phyloP scores from a whole-genome alignment of 2,329 filamentous ascomycete species.

The Dothistroma septosporum region DNA sequence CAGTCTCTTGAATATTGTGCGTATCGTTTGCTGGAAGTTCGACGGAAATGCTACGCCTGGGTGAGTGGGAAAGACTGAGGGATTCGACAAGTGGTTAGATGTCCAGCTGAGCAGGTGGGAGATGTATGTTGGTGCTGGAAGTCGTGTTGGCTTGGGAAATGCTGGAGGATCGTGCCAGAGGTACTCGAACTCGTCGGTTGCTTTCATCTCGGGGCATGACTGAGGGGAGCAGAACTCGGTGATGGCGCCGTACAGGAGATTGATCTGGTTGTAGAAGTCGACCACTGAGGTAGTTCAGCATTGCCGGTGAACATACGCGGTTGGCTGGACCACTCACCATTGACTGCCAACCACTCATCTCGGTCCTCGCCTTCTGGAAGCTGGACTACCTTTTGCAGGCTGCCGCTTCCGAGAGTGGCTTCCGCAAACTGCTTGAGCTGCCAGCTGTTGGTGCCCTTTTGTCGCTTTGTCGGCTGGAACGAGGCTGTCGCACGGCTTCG shows the following conservation, averaged over 20 bases:
- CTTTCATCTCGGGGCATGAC: slow-evolving; percentile 98
- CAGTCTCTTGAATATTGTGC: slow-evolving; percentile 99
- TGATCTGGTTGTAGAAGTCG: slow-evolving; percentile 99
- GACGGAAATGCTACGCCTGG: slow-evolving; percentile 85
- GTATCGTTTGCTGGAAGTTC: slow-evolving; percentile 85
- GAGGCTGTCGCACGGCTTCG: slow-evolving; percentile 73
- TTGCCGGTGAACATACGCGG: background rate
- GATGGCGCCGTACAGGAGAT: slow-evolving; percentile 95
- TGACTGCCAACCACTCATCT: slow-evolving; percentile 97
- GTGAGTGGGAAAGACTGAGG: slow-evolving; percentile 73
- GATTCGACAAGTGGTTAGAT: slow-evolving; percentile 91
- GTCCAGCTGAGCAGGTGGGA: slow-evolving; percentile 98
- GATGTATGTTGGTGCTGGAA: slow-evolving; percentile 95
- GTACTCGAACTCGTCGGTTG: slow-evolving; percentile 99
- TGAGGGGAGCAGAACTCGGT: slow-evolving; percentile 98
- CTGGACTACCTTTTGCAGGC: slow-evolving; percentile 92
- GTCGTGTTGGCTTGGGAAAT: slow-evolving; percentile 95
- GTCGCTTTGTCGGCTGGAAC: slow-evolving; percentile 80
- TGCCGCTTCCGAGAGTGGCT: slow-evolving; percentile 90
- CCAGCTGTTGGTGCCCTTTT: slow-evolving; percentile 84
- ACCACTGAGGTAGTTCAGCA: slow-evolving; percentile 61
- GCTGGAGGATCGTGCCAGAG: slow-evolving; percentile 96
- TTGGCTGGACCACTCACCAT: slow-evolving; percentile 59
- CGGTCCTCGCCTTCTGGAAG: slow-evolving; percentile 94
- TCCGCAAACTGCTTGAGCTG: slow-evolving; percentile 97